Evolutionary conservation across 179 eudicot species (phyloP).

Genomic region (Corrigiola litoralis): DNA sequence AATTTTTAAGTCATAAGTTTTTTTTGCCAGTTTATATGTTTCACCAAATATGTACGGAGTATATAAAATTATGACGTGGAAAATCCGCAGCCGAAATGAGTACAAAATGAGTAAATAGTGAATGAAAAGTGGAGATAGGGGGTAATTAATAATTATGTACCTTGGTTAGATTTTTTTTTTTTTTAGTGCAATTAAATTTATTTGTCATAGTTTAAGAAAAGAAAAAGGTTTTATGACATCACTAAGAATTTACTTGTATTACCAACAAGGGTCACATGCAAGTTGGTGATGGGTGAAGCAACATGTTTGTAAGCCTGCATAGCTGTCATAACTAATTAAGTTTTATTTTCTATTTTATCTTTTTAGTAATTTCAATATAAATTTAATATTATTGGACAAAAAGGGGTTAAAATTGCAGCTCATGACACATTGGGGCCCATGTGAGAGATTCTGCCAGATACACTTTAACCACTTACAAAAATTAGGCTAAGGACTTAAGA

Average conservation of each 20-base stretch:
- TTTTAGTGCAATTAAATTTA: neutral
- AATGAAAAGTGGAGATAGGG: too few relatives aligned
- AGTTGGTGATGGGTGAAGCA: conserved; percentile 10
- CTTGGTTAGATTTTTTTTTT: too few relatives aligned
- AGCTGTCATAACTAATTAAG: conserved; percentile 22
- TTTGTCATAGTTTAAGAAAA: neutral
- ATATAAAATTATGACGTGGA: too few relatives aligned
- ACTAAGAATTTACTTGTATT: neutral
- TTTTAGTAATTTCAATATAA: neutral
- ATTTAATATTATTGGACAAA: neutral
- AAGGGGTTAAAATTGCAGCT: neutral
- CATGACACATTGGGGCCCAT: conserved; percentile 9
- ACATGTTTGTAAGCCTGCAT: conserved; percentile 7
- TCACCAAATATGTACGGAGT: neutral
- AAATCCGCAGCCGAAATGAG: too few relatives aligned
- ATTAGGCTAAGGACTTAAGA: neutral
- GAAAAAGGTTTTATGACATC: neutral
- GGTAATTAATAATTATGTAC: too few relatives aligned
- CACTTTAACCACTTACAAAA: conserved; percentile 2
- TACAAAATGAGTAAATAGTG: too few relatives aligned
- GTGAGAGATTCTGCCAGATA: conserved; percentile 22
- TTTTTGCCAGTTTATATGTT: neutral
- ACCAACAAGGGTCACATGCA: conserved; percentile 6
- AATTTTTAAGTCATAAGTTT: conserved; percentile 3
- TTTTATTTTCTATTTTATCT: neutral